Conservation (phyloP, 2,329 filamentous ascomycete species). For the Trichophyton rubrum region DNA sequence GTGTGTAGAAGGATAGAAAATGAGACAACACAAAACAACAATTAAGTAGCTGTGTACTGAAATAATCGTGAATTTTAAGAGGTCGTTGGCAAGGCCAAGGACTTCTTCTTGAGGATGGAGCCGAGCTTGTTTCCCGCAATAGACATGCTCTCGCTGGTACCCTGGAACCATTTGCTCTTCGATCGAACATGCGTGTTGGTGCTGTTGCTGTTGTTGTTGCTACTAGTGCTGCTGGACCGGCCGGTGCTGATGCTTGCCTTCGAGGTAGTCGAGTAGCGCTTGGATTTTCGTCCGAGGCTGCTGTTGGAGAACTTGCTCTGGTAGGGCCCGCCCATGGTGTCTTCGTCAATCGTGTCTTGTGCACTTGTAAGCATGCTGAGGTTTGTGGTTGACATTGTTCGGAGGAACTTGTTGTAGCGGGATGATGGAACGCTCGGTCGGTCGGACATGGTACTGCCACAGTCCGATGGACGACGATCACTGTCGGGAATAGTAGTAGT, state of each 20-base stretch:
- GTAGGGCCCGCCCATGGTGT: not conserved
- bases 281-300: not conserved
- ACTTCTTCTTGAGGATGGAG: slow-evolving; percentile 11
- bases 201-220: not conserved
- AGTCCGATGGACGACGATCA: slow-evolving; percentile 5
- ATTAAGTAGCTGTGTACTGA: not conserved
- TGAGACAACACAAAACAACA: not conserved
- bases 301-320: not conserved
- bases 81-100: not conserved
- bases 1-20: not conserved
- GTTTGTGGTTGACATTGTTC: slow-evolving; percentile 7
- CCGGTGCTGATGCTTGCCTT: not conserved
- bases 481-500: not conserved
- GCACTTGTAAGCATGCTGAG: slow-evolving; percentile 1
- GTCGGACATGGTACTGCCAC: slow-evolving; percentile 3
- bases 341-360: not conserved
- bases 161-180: slow-evolving; percentile 12
- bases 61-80: not conserved
- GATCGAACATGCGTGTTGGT: slow-evolving; percentile 5
- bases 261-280: not conserved
- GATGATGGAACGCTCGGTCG: not conserved
- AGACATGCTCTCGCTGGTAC: slow-evolving; percentile 9
- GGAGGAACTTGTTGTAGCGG: not conserved
- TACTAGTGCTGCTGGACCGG: not conserved
- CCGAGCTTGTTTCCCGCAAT: slow-evolving; percentile 13